These are phyloP conservation scores for Aspergillus carbonarius DNA, from an alignment of 2,329 filamentous ascomycete species.

Conservation along the genomic window DNA sequence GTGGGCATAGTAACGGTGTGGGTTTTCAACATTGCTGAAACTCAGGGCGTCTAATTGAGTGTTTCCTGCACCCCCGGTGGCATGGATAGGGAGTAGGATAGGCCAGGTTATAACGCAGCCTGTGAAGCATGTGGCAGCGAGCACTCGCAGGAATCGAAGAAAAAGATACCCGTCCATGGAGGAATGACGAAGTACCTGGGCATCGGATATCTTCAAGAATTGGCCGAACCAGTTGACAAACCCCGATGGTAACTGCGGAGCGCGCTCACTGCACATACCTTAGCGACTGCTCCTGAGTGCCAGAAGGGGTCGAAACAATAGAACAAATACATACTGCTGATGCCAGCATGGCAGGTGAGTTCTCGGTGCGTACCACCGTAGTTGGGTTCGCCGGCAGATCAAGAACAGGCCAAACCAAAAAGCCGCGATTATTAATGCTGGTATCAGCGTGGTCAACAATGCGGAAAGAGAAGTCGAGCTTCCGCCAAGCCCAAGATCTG, in stretches of 20 bases:
- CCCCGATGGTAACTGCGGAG: constrained; percentile 47
- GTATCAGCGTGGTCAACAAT: constrained; percentile 51
- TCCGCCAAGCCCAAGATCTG: constrained; percentile 28
- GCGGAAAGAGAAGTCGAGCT: constrained; percentile 52
- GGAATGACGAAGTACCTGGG: constrained; percentile 82
- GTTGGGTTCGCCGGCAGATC: constrained; percentile 45
- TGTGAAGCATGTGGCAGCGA: constrained; percentile 74
- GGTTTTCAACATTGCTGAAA: constrained; percentile 70
- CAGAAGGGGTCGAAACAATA: background rate
- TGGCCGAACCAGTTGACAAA: constrained; percentile 56
- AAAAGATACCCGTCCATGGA: constrained; percentile 92
- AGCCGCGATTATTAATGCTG: constrained; percentile 45
- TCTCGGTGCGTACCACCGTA: constrained; percentile 48
- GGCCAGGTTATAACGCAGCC: constrained; percentile 86
- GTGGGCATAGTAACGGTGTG: constrained; percentile 74
- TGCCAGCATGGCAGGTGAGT: constrained; percentile 44
- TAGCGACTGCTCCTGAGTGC: background rate
- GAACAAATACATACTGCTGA: constrained; percentile 37
- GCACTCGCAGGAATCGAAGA: constrained; percentile 78
- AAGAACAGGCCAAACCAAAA: constrained; percentile 49
- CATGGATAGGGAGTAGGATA: constrained; percentile 81
- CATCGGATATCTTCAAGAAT: constrained; percentile 62
- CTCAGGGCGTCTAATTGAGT: constrained; percentile 73
- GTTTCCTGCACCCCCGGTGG: constrained; percentile 70
- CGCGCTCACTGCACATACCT: constrained; percentile 42